Base-by-base conservation (phyloP, 2,329 filamentous ascomycete genomes). In the Scedosporium minutisporum region DNA sequence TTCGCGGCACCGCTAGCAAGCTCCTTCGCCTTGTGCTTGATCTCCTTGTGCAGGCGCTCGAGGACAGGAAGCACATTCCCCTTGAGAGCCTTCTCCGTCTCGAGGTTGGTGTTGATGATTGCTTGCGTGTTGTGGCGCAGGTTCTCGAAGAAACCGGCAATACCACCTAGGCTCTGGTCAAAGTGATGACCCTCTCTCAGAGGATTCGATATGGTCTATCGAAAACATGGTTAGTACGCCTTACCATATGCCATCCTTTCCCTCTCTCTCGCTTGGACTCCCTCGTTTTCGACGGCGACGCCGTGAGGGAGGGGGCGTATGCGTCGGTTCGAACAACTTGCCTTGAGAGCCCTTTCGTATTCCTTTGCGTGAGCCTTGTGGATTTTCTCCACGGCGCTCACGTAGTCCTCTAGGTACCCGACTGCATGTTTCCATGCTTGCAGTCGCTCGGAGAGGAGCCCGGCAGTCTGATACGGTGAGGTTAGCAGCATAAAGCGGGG, bases 371-470 rank as follows among this genome's bases (percentile, higher is more conserved):
- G 89, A 10, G 85, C 82, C 71, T 87, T 88, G 72, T 97, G 88
- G 64, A 91, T 81, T 81, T 93, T 97, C 75, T 96, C 92, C 3
- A 92, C 90, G 6, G 89, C 87, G 33, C 79, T 80, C 70, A 97
- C 82, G 74, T 97, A 99, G 60, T 96, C 91, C 76, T 97, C 92
- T 58, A 99, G 82, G 72, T 96, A 93, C 63, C 82, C 90, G 65
- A 92, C 90, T 65, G 93, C 91, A 74, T 97, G 93, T 75, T 97
- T 97, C 92, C 92, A 99, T 57, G 95, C 95, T 70, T 90, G 89
- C 65, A 99, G 82, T 67, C 95, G 87, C 79, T 97, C 91, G 62
- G 88, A 82, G 66, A 99, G 87, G 59, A 97, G 82, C 48, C 84
- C 87, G n/a, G 88, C 86, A 23, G 89, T 90, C 87, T 91, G 66